A percentile compares a stretch with the other conserved stretches of the same genome.
phyloP scores from a whole-genome alignment of 345 rosid genomes.

The Dipteronia dyeriana region DNA sequence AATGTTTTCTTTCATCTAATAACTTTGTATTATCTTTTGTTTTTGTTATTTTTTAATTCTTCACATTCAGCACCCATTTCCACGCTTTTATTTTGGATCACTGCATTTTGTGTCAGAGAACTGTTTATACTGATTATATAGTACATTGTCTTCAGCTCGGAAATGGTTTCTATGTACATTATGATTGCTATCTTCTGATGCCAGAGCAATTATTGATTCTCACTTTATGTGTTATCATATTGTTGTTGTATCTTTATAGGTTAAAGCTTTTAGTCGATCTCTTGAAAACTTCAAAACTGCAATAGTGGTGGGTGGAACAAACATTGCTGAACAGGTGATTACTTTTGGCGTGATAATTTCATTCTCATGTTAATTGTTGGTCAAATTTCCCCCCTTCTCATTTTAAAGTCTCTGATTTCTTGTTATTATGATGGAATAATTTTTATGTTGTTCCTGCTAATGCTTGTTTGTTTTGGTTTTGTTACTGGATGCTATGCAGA shows the following conservation, averaged over 20 bases:
- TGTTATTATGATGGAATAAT: background rate
- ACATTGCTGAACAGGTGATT: constrained; percentile 39
- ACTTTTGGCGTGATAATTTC: background rate
- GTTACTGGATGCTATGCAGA: constrained; percentile 23
- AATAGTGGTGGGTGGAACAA: constrained; percentile 48
- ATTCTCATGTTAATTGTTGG: background rate
- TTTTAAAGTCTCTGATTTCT: background rate
- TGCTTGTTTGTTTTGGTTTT: constrained; percentile 6
- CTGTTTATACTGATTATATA: background rate
- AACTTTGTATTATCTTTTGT: background rate
- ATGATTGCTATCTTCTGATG: background rate
- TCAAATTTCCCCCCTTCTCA: background rate
- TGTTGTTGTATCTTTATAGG: constrained; percentile 26
- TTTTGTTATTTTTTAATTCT: background rate
- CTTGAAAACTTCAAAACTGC: constrained; percentile 41
- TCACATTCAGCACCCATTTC: background rate
- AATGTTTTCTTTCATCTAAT: background rate
- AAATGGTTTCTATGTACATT: background rate
- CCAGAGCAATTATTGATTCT: background rate
- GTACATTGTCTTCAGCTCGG: background rate
- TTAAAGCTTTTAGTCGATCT: constrained; percentile 42
- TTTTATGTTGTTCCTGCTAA: background rate
- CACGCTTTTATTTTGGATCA: background rate
- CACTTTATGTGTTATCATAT: background rate
- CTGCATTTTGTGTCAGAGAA: background rate